A percentile compares a stretch with the other conserved stretches of the same genome.
phyloP scores from a whole-genome alignment of 805 yeast genomes.

The Diddensiella santjacobensis region DNA sequence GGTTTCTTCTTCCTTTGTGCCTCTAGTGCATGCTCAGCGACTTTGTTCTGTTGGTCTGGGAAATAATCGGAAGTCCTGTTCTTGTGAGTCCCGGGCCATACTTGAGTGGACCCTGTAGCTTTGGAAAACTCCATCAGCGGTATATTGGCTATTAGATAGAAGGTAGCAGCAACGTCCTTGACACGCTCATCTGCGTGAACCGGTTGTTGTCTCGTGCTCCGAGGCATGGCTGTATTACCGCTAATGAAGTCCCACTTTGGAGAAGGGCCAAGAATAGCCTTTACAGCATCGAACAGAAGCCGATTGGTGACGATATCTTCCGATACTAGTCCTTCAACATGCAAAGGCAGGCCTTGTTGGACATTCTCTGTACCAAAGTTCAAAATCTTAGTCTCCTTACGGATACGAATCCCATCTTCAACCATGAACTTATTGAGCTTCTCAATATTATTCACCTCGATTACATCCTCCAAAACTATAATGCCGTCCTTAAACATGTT shows the following conservation, averaged over 20 bases:
- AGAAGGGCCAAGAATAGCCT: conserved; percentile 17
- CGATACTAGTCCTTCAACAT: conserved; percentile 9
- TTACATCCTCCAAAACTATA: conserved; percentile 14
- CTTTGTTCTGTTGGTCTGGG: conserved; percentile 2
- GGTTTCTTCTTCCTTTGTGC: conserved; percentile 16
- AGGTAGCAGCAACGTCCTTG: conserved; percentile 7
- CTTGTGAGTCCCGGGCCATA: conserved; percentile 25
- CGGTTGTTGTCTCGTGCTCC: conserved; percentile 15
- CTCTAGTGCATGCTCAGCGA: conserved; percentile 10
- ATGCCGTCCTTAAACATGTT: conserved; percentile 15
- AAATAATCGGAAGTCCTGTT: conserved; percentile 8
- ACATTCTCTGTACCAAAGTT: conserved; percentile 19
- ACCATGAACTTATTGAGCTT: conserved; percentile 16
- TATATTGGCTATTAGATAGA: conserved; percentile 17
- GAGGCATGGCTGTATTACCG: conserved; percentile 18
- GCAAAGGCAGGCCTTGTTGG: conserved; percentile 21
- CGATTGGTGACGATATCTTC: conserved; percentile 16
- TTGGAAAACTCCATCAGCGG: conserved; percentile 15
- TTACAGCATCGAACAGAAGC: conserved; percentile 14
- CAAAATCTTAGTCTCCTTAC: conserved; percentile 1
- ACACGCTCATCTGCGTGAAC: conserved; percentile 17
- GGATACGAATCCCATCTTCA: conserved; percentile 11
- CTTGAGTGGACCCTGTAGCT: conserved; percentile 20
- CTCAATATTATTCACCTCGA: conserved; percentile 14
- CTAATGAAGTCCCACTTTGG: conserved; percentile 15